These are phyloP conservation scores for Cystobasidium sp. DNA, from an alignment of 1,284 basidiomycete species.

Conservation along the genomic window DNA sequence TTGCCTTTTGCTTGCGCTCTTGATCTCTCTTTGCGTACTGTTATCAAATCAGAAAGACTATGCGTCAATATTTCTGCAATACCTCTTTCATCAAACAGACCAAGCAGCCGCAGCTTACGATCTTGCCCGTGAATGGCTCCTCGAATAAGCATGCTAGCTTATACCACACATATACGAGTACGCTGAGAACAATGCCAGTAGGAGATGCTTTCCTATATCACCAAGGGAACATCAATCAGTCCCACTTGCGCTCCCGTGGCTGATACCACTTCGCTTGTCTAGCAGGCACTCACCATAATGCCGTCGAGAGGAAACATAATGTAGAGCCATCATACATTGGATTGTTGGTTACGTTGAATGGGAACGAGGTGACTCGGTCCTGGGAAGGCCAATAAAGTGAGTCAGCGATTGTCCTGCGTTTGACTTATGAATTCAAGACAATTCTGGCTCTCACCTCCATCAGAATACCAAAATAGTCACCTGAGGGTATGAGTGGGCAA, in stretches of 20 bases:
- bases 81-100: neutral
- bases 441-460: slow-evolving; percentile 68
- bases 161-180: slow-evolving; percentile 81
- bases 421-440: neutral
- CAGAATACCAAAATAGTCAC: slow-evolving; percentile 98
- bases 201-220: slow-evolving; percentile 74
- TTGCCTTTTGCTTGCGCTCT: slow-evolving; percentile 24
- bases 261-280: too few species aligned
- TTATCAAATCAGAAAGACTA: neutral
- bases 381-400: slow-evolving; percentile 13
- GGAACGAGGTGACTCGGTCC: slow-evolving; percentile 68
- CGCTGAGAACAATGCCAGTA: slow-evolving; percentile 73
- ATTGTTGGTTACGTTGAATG: slow-evolving; percentile 89
- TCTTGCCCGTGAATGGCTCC: slow-evolving; percentile 64
- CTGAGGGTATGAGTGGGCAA: neutral
- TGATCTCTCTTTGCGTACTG: slow-evolving; percentile 42
- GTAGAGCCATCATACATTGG: slow-evolving; percentile 97
- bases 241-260: too few species aligned
- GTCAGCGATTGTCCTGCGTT: neutral
- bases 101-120: slow-evolving; percentile 20
- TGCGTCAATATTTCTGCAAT: neutral
- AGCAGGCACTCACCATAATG: slow-evolving; percentile 74
- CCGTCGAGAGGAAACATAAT: slow-evolving; percentile 79
- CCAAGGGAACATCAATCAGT: neutral
- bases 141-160: slow-evolving; percentile 80